Evolutionary conservation across 768 basidiomycete genomes (phyloP).

Genomic region (Amanita phalloides): DNA sequence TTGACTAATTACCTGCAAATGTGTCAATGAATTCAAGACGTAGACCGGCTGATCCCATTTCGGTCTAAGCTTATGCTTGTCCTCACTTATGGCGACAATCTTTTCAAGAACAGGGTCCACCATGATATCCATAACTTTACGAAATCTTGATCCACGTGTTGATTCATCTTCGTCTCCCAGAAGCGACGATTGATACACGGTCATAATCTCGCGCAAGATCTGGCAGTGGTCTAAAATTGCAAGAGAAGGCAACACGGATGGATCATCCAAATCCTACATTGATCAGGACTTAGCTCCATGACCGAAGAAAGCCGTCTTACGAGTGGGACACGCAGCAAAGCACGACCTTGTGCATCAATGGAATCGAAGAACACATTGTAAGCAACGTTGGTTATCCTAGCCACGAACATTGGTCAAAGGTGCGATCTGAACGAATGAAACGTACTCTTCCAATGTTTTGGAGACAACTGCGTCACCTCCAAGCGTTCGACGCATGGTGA

Average conservation of each 20-base stretch:
- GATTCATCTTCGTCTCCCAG: constrained; percentile 49
- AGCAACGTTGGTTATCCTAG: constrained; percentile 69
- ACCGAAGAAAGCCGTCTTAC: constrained; percentile 23
- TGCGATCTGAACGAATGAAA: not conserved
- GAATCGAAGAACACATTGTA: constrained; percentile 84
- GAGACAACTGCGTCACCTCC: constrained; percentile 76
- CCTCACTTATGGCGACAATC: constrained; percentile 57
- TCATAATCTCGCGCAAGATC: constrained; percentile 80
- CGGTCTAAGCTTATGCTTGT: constrained; percentile 41
- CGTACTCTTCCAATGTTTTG: constrained; percentile 70
- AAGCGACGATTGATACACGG: constrained; percentile 80
- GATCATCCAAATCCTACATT: constrained; percentile 55
- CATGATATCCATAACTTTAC: constrained; percentile 72
- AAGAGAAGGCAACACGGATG: constrained; percentile 62
- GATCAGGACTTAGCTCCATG: constrained; percentile 4
- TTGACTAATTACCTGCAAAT: constrained; percentile 49
- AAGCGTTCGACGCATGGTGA: constrained; percentile 89
- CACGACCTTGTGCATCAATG: constrained; percentile 74
- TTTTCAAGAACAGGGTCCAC: constrained; percentile 77
- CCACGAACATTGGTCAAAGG: not conserved
- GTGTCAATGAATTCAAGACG: constrained; percentile 76
- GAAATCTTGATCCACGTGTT: constrained; percentile 37
- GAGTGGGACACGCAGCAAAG: constrained; percentile 39
- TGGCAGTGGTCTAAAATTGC: constrained; percentile 75
- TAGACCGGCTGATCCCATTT: constrained; percentile 81